Conservation (phyloP, 2,329 filamentous ascomycete genomes). For the Knufia fluminis region DNA sequence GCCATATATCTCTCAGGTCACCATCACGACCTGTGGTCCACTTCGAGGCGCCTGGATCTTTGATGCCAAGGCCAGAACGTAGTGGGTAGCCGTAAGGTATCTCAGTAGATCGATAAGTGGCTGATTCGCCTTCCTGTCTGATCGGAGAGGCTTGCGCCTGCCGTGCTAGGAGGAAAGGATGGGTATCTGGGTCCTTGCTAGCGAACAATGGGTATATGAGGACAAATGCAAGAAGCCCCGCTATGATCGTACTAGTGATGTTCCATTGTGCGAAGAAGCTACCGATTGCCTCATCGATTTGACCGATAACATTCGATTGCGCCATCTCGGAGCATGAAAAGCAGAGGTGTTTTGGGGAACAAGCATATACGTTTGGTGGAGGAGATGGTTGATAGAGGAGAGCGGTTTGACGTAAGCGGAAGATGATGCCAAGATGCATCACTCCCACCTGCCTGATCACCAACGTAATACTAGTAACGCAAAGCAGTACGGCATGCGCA, state of each 20-base stretch:
- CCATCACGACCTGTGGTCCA: constrained; percentile 79
- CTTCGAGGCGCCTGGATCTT: constrained; percentile 67
- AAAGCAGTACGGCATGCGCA: too few relatives aligned
- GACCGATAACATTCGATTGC: constrained; percentile 11
- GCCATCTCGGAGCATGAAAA: constrained; percentile 16
- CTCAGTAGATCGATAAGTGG: constrained; percentile 74
- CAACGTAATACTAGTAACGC: too few relatives aligned
- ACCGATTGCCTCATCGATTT: constrained; percentile 18
- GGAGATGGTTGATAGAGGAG: too few relatives aligned
- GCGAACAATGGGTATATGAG: constrained; percentile 63
- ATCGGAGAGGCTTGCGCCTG: constrained; percentile 73
- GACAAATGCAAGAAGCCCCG: constrained; percentile 56
- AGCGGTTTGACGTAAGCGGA: too few relatives aligned
- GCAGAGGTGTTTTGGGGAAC: too few relatives aligned
- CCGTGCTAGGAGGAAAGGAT: constrained; percentile 80
- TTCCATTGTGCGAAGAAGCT: constrained; percentile 52
- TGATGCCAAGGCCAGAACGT: constrained; percentile 69
- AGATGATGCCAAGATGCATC: too few relatives aligned
- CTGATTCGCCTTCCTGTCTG: constrained; percentile 73
- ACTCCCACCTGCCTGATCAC: too few relatives aligned
- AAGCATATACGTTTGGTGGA: too few relatives aligned
- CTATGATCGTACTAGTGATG: constrained; percentile 63
- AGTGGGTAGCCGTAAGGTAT: constrained; percentile 78
- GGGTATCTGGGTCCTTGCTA: constrained; percentile 74
- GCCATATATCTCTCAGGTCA: constrained; percentile 87